Percentiles rank a stretch among this genome's conserved stretches.
phyloP scores from a whole-genome alignment of 495 filamentous ascomycete species.

The Penicillium simplicissimum region DNA sequence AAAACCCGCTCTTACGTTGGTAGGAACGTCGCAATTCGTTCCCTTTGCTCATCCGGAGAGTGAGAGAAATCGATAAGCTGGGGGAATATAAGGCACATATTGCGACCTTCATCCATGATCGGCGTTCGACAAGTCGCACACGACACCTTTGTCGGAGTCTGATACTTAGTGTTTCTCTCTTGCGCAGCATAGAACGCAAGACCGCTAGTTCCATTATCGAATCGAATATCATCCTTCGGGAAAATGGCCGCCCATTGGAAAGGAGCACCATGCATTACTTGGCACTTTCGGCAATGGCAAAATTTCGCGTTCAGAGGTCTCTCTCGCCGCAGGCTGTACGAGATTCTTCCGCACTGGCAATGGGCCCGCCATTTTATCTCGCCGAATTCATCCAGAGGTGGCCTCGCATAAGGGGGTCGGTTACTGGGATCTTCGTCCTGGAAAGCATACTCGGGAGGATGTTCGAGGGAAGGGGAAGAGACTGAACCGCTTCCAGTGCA shows the following conservation, averaged over 20 bases:
- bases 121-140: conserved; percentile 76
- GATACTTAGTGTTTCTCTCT: conserved; percentile 60
- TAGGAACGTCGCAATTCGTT: conserved; percentile 60
- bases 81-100: conserved; percentile 84
- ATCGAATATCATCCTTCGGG: conserved; percentile 78
- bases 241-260: conserved; percentile 95
- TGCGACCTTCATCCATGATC: conserved; percentile 90
- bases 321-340: conserved; percentile 68
- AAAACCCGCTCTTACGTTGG: conserved; percentile 53
- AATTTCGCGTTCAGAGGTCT: conserved; percentile 75
- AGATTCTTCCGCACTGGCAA: conserved; percentile 79
- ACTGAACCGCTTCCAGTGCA: background rate
- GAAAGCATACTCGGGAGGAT: conserved; percentile 15
- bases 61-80: conserved; percentile 66
- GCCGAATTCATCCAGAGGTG: conserved; percentile 57
- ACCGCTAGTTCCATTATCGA: conserved; percentile 66
- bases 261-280: conserved; percentile 76
- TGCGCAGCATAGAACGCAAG: conserved; percentile 77
- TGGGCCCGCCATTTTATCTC: conserved; percentile 62
- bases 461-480: background rate
- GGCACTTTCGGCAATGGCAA: conserved; percentile 86
- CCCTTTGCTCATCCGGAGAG: conserved; percentile 44
- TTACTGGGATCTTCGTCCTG: conserved; percentile 57
- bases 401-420: conserved; percentile 61
- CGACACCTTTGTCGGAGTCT: conserved; percentile 84